These are phyloP conservation scores for Sequoiadendron giganteum DNA, from an alignment of 75 land plant genomes.

Conservation along the genomic window DNA sequence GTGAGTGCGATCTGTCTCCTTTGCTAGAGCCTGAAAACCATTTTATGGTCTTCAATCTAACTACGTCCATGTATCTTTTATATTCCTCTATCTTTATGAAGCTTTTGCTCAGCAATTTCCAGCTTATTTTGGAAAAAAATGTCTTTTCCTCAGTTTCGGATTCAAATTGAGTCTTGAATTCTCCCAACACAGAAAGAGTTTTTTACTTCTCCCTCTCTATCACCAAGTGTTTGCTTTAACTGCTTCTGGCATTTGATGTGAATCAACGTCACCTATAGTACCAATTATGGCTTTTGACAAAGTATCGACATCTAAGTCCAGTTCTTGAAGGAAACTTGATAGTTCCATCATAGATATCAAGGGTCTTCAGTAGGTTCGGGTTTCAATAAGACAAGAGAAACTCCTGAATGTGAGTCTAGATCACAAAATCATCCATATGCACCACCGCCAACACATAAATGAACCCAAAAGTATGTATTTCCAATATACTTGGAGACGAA, in stretches of 20 bases:
- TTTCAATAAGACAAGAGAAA: constrained; percentile 95
- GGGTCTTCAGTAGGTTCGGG: constrained; percentile 90
- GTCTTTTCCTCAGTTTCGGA: too few relatives aligned
- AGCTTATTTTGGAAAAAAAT: too few relatives aligned
- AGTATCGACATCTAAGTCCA: constrained; percentile 89
- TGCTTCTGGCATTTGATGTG: constrained; percentile 98
- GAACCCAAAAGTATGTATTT: constrained; percentile 98
- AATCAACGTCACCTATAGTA: constrained; percentile 96
- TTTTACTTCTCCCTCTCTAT: too few relatives aligned
- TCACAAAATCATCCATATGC: constrained; percentile 99
- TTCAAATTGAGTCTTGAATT: too few relatives aligned
- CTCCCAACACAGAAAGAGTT: too few relatives aligned
- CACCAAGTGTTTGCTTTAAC: too few relatives aligned
- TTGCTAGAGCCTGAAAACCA: too few relatives aligned
- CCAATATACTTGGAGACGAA: constrained; percentile 92
- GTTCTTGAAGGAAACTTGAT: constrained; percentile 61
- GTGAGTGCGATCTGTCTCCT: too few relatives aligned
- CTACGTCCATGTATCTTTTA: too few relatives aligned
- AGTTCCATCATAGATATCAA: constrained; percentile 92
- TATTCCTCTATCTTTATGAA: too few relatives aligned
- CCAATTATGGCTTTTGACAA: constrained; percentile 97
- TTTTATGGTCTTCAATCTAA: too few relatives aligned
- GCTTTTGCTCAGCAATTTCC: too few relatives aligned
- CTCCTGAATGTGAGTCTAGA: constrained; percentile 98
- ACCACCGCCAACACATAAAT: constrained; percentile 98